These are phyloP conservation scores for Eucalyptus brandiana DNA, from an alignment of 345 rosid species.

Conservation along the genomic window DNA sequence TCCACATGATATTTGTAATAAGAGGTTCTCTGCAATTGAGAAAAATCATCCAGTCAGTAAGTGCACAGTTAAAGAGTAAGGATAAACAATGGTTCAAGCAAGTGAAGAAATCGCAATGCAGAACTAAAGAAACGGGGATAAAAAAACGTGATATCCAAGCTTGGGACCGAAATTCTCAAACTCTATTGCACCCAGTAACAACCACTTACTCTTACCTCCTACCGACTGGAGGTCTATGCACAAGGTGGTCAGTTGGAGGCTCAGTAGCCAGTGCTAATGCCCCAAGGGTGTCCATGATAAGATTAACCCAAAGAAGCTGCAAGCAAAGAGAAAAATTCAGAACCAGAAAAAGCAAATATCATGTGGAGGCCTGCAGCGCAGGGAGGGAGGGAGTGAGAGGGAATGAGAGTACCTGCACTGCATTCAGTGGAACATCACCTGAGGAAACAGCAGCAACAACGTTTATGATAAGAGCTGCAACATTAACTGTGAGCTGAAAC, in stretches of 20 bases:
- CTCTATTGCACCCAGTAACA: not conserved
- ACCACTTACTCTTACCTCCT: conserved; percentile 43
- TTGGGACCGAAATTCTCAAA: not conserved
- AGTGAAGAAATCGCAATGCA: not conserved
- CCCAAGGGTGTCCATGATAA: conserved; percentile 98
- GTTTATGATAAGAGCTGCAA: conserved; percentile 89
- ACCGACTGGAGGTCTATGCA: conserved; percentile 92
- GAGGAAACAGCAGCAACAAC: conserved; percentile 90
- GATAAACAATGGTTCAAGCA: not conserved
- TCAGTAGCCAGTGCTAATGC: conserved; percentile 98
- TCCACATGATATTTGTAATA: conserved; percentile 96
- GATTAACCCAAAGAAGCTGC: conserved; percentile 98
- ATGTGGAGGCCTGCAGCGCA: not conserved
- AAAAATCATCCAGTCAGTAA: not conserved
- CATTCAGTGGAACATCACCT: conserved; percentile 94
- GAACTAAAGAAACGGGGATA: not conserved
- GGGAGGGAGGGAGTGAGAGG: not conserved
- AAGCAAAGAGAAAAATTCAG: not conserved
- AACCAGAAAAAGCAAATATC: not conserved
- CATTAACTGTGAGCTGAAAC: conserved; percentile 95
- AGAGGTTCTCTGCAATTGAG: conserved; percentile 74
- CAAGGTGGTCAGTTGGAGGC: conserved; percentile 90
- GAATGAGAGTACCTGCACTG: conserved; percentile 65
- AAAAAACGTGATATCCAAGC: not conserved
- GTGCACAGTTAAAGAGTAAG: not conserved